Conservation (phyloP, 306 rosid species). For the Acacia melanoxylon region DNA sequence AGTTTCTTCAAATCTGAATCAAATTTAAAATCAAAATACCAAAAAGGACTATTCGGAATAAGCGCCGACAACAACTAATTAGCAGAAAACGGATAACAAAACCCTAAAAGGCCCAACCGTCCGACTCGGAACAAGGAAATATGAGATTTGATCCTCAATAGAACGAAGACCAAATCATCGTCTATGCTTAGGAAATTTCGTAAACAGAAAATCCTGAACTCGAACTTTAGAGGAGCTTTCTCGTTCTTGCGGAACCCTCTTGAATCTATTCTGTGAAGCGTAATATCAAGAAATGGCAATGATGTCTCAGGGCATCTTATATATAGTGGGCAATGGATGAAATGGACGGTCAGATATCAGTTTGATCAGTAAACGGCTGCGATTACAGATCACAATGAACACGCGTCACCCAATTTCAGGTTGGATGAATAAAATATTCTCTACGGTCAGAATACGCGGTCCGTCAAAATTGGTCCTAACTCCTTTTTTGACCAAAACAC, state of each 20-base stretch:
- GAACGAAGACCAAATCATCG: conserved; percentile 6
- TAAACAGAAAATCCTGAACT: conserved; percentile 27
- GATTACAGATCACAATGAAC: conserved; percentile 32
- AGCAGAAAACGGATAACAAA: conserved; percentile 30
- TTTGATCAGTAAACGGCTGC: conserved; percentile 3
- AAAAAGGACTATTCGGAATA: neutral
- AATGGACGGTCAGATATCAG: conserved; percentile 18
- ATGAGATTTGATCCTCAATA: conserved; percentile 22
- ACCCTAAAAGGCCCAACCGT: conserved; percentile 41
- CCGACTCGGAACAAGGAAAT: conserved; percentile 13
- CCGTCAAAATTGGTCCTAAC: neutral
- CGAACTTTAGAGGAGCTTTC: neutral
- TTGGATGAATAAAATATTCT: neutral
- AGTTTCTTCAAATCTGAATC: conserved; percentile 1
- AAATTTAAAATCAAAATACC: conserved; percentile 1
- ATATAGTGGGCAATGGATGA: conserved; percentile 20
- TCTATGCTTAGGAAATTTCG: neutral
- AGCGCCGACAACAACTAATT: conserved; percentile 36
- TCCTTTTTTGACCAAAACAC: no score
- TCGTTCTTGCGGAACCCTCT: conserved; percentile 22
- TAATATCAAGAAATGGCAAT: no score
- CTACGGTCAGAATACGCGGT: neutral
- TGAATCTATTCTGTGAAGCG: neutral
- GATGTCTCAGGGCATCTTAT: neutral
- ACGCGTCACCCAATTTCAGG: conserved; percentile 24